phyloP scores from a whole-genome alignment of 2,329 filamentous ascomycete genomes.

The Penicillium sclerotiorum region DNA sequence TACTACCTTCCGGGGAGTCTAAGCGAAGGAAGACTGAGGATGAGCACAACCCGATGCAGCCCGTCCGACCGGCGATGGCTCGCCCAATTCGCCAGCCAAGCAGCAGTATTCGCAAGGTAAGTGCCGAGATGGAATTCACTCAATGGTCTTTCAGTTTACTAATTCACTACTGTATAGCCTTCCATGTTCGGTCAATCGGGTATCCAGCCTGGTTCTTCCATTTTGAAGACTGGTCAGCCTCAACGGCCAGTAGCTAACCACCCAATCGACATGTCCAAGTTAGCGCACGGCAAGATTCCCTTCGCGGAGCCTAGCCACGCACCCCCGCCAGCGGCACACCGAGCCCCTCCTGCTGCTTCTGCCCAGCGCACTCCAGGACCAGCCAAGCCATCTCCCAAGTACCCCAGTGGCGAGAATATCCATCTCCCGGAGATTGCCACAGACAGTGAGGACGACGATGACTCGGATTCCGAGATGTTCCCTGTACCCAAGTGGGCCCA shows the following conservation, averaged over 20 bases:
- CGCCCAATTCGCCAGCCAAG: conserved; percentile 83
- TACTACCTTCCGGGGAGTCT: conserved; percentile 69
- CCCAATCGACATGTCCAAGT: conserved; percentile 81
- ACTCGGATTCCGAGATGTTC: conserved; percentile 64
- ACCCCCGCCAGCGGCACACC: conserved; percentile 53
- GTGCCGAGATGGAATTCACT: too few relatives aligned
- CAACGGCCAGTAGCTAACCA: conserved; percentile 59
- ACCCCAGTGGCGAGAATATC: conserved; percentile 86
- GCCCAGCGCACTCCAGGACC: conserved; percentile 35
- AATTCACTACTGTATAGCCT: conserved; percentile 35
- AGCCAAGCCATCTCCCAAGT: conserved; percentile 74
- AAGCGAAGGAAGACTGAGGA: conserved; percentile 81
- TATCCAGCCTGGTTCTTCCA: conserved; percentile 34
- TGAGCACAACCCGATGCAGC: conserved; percentile 65
- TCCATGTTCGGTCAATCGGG: conserved; percentile 44
- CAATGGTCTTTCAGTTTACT: neutral
- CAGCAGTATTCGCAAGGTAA: conserved; percentile 64
- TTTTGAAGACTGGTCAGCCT: conserved; percentile 54
- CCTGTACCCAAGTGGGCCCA: conserved; percentile 82
- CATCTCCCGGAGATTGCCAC: conserved; percentile 94
- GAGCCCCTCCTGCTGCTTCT: conserved; percentile 66
- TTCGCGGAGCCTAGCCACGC: conserved; percentile 73
- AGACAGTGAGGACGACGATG: conserved; percentile 81
- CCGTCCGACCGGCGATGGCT: conserved; percentile 70
- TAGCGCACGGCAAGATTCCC: conserved; percentile 84